A percentile compares a stretch with the other conserved stretches of the same genome.
phyloP scores from a whole-genome alignment of 2,329 filamentous ascomycete genomes.

The Tricladium varicosporioides region DNA sequence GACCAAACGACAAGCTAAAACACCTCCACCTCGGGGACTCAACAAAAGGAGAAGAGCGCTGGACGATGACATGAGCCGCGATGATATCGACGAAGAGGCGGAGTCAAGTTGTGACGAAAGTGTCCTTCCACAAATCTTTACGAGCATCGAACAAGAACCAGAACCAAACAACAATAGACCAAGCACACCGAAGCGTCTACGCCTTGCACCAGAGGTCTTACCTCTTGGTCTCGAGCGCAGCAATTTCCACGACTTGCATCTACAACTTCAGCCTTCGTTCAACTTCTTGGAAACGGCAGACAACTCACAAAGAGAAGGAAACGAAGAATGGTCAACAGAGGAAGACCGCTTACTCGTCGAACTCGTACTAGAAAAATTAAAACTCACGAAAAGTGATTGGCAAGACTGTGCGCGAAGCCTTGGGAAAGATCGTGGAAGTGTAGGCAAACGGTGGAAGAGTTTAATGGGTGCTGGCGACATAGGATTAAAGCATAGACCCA shows the following conservation, averaged over 20 bases:
- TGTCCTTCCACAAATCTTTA: too few relatives aligned
- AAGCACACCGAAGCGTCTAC: constrained; percentile 58
- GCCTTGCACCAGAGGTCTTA: constrained; percentile 58
- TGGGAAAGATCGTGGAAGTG: constrained; percentile 56
- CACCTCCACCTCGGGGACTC: constrained; percentile 41
- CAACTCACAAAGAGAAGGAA: constrained; percentile 31
- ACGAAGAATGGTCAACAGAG: constrained; percentile 55
- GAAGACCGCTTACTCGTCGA: constrained; percentile 66
- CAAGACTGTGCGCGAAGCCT: constrained; percentile 64
- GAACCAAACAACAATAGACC: constrained; percentile 18
- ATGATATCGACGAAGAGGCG: constrained; percentile 31
- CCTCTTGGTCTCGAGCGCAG: constrained; percentile 57
- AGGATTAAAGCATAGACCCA: constrained; percentile 49
- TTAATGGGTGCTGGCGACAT: constrained; percentile 58
- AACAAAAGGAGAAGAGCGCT: constrained; percentile 53
- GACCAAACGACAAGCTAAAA: constrained; percentile 44
- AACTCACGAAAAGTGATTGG: constrained; percentile 63
- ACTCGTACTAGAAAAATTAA: constrained; percentile 64
- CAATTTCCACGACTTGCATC: constrained; percentile 55
- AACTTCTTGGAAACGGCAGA: background rate
- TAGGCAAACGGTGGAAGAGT: constrained; percentile 62
- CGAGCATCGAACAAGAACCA: constrained; percentile 18
- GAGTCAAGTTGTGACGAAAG: constrained; percentile 9
- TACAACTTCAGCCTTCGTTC: constrained; percentile 19
- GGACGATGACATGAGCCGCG: constrained; percentile 46